Conservation (phyloP, 257 asterid genomes). For the Coffea eugenioides region DNA sequence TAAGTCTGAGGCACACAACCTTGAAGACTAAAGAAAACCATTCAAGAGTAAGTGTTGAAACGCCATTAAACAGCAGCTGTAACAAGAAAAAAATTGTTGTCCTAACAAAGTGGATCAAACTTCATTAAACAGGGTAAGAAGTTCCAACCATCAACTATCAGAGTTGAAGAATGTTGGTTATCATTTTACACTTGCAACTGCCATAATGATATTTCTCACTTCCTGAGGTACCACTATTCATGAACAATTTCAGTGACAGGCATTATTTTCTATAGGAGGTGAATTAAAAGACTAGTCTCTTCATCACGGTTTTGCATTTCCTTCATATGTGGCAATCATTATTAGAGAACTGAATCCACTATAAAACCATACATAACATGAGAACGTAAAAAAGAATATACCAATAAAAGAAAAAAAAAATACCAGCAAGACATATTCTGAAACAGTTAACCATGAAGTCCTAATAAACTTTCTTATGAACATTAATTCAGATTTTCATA, state of each 20-base stretch:
- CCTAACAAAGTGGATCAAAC: not conserved
- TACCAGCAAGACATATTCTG: too few species aligned
- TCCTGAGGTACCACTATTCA: not conserved
- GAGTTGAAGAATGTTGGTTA: not conserved
- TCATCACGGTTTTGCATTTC: not conserved
- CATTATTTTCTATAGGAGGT: not conserved
- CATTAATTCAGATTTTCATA: not conserved
- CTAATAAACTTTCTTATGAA: too few species aligned
- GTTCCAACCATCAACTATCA: not conserved
- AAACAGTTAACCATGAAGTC: too few species aligned
- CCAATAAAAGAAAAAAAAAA: too few species aligned
- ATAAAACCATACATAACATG: too few species aligned
- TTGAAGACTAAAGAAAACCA: not conserved
- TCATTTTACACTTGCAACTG: not conserved
- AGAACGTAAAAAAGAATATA: too few species aligned
- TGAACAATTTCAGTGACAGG: not conserved
- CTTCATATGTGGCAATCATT: not conserved
- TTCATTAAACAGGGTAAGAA: not conserved
- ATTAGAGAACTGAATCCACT: not conserved
- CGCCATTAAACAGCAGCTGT: not conserved
- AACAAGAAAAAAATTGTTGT: not conserved
- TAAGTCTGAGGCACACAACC: not conserved
- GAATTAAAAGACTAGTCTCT: not conserved
- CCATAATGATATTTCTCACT: not conserved
- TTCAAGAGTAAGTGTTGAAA: not conserved